Conservation (phyloP, 352 stramenopile species). For the Phytophthora hybrid region DNA sequence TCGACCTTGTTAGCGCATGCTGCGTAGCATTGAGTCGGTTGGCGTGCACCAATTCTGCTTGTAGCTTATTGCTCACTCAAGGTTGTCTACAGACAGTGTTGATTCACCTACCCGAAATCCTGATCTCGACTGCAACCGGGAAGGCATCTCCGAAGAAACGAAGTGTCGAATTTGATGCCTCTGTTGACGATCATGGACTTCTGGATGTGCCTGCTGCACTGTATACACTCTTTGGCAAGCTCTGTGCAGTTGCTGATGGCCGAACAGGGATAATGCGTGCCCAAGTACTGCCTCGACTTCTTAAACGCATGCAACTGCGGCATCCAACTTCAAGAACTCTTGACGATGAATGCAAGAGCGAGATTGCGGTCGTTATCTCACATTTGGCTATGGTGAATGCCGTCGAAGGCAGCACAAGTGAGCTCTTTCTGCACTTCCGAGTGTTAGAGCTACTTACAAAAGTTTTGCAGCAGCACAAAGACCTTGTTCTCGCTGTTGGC, state of each 20-base stretch:
- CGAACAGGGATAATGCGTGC: slow-evolving; percentile 62
- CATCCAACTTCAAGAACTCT: slow-evolving; percentile 19
- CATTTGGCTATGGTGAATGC: slow-evolving; percentile 62
- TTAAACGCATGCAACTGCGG: slow-evolving; percentile 75
- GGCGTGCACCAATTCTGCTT: slow-evolving; percentile 61
- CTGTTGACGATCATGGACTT: slow-evolving; percentile 52
- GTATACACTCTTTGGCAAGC: slow-evolving; percentile 68
- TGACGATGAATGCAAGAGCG: slow-evolving; percentile 69
- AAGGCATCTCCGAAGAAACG: slow-evolving; percentile 22
- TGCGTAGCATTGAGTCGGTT: slow-evolving; percentile 71
- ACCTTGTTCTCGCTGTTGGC: slow-evolving; percentile 14
- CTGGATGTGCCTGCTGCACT: slow-evolving; percentile 66
- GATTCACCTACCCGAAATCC: slow-evolving; percentile 65
- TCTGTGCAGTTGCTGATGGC: slow-evolving; percentile 71
- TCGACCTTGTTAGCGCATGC: slow-evolving; percentile 55
- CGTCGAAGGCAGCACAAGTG: slow-evolving; percentile 69
- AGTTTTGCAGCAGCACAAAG: slow-evolving; percentile 30
- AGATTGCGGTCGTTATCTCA: slow-evolving; percentile 67
- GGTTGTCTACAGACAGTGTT: slow-evolving; percentile 66
- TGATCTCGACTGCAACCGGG: slow-evolving; percentile 18
- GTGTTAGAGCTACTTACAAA: slow-evolving; percentile 61
- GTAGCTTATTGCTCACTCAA: slow-evolving; percentile 55
- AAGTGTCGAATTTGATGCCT: slow-evolving; percentile 41
- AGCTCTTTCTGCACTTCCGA: slow-evolving; percentile 75
- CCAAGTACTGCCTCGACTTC: slow-evolving; percentile 68